Evolutionary conservation across 352 stramenopile genomes (phyloP).

Genomic region (Globisporangium spinosum): DNA sequence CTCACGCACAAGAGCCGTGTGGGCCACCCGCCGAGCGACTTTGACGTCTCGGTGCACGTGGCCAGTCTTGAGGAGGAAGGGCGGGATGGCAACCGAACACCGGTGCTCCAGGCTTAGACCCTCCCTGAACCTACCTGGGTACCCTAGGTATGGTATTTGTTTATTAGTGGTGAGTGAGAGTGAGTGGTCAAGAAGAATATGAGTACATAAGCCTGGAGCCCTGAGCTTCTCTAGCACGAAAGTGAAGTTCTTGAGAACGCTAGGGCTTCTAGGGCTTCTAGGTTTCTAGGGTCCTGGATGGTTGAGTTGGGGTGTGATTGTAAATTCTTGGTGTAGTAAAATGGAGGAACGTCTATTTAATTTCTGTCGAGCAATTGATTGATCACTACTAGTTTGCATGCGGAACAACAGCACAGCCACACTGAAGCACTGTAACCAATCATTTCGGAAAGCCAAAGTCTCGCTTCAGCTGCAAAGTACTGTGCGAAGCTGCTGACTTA

Average conservation of each 20-base stretch:
- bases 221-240: neutral
- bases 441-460: neutral
- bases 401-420: neutral
- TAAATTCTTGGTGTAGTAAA: neutral
- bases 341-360: slow-evolving; percentile 8
- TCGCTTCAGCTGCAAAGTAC: too few relatives aligned
- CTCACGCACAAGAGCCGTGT: slow-evolving; percentile 6
- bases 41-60: neutral
- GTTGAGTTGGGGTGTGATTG: neutral
- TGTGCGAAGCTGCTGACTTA: slow-evolving; percentile 18
- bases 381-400: neutral
- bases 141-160: neutral
- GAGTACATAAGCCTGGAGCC: neutral
- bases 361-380: neutral
- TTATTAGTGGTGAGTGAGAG: neutral
- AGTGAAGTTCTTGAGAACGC: neutral
- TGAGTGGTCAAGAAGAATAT: neutral
- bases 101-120: neutral
- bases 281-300: neutral
- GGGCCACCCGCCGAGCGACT: neutral
- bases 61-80: neutral
- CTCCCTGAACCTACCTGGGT: neutral
- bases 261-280: neutral
- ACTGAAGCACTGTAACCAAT: neutral
- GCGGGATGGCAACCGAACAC: neutral